Evolutionary conservation across 352 stramenopile genomes (phyloP).

Genomic region (Globisporangium middletonii): DNA sequence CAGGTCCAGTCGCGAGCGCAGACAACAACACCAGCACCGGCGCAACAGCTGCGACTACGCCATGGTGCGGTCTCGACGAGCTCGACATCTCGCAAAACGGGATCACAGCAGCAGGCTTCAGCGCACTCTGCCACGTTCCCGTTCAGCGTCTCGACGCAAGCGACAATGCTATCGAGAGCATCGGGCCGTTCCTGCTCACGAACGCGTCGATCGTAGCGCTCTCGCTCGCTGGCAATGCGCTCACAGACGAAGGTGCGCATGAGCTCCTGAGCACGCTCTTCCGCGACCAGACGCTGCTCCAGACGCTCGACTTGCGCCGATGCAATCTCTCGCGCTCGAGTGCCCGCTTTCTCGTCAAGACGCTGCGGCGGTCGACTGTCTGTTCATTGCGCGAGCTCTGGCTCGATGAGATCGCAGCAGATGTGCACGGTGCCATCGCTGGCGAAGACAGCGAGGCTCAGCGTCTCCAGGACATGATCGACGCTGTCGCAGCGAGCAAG

Average conservation of each 20-base stretch:
- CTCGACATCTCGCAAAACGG: conserved; percentile 44
- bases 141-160: conserved; percentile 17
- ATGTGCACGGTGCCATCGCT: too few species aligned
- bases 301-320: conserved; percentile 23
- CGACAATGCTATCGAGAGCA: conserved; percentile 30
- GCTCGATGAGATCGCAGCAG: conserved; percentile 3
- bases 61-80: conserved; percentile 21
- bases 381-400: conserved; percentile 13
- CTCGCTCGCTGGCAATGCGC: conserved; percentile 24
- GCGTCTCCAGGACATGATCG: not conserved
- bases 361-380: not conserved
- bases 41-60: too few species aligned
- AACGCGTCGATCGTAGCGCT: conserved; percentile 22
- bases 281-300: conserved; percentile 17
- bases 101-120: conserved; percentile 28
- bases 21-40: too few species aligned
- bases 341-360: conserved; percentile 3
- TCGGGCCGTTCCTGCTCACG: conserved; percentile 19
- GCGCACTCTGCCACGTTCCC: conserved; percentile 19
- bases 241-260: conserved; percentile 28
- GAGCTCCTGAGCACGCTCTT: conserved; percentile 31
- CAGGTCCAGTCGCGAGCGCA: not conserved
- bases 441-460: not conserved
- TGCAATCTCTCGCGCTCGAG: conserved; percentile 23
- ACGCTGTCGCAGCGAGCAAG: not conserved